phyloP scores from a whole-genome alignment of 108 stramenopile species.

The Licmophora abbreviata region DNA sequence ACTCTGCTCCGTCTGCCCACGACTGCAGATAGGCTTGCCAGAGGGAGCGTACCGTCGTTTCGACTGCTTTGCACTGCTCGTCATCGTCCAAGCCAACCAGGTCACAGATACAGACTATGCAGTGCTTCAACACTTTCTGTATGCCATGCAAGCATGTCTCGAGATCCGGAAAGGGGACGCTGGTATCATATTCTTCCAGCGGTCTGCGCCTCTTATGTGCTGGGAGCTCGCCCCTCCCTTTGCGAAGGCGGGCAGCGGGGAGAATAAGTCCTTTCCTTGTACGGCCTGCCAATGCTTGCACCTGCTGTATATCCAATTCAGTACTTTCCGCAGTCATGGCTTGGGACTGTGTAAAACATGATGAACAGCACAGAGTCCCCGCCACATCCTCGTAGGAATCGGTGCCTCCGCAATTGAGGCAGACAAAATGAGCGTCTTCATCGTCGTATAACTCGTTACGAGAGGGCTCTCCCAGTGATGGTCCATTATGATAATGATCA shows the following conservation, averaged over 20 bases:
- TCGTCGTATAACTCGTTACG: background rate
- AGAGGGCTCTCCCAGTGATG: background rate
- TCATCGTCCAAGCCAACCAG: conserved; percentile 11
- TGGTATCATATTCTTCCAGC: conserved; percentile 31
- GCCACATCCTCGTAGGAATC: conserved; percentile 51
- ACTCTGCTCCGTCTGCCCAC: conserved; percentile 47
- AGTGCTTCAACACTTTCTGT: conserved; percentile 32
- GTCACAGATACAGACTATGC: conserved; percentile 23
- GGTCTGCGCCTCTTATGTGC: conserved; percentile 10
- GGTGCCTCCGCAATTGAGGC: conserved; percentile 58
- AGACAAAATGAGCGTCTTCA: conserved; percentile 30
- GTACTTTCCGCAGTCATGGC: conserved; percentile 23
- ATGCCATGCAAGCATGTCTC: conserved; percentile 45
- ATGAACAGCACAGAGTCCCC: conserved; percentile 42
- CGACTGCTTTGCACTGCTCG: background rate
- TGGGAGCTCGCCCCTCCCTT: background rate
- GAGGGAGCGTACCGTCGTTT: conserved; percentile 18
- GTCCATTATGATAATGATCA: conserved; percentile 1
- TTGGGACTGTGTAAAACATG: conserved; percentile 69
- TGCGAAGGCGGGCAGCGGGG: conserved; percentile 1
- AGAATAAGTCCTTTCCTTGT: conserved; percentile 10
- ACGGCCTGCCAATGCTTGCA: conserved; percentile 26
- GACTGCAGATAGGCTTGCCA: conserved; percentile 50
- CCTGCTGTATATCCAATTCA: conserved; percentile 52
- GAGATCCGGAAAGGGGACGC: conserved; percentile 29